These are phyloP conservation scores for Salvia hispanica DNA, from an alignment of 257 asterid species.

Conservation along the genomic window DNA sequence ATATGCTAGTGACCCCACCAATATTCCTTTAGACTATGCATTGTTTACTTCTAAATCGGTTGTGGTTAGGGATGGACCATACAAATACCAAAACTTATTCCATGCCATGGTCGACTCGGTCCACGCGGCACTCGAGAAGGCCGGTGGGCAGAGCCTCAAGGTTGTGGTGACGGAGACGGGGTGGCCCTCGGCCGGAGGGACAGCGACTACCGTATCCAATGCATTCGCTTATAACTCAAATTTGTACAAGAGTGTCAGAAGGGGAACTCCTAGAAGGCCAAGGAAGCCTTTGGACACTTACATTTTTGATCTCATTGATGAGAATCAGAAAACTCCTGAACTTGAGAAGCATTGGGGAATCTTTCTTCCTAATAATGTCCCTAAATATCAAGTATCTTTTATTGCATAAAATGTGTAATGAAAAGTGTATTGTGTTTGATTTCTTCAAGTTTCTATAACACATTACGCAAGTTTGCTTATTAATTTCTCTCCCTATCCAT, in stretches of 20 bases:
- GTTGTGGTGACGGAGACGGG: conserved; percentile 52
- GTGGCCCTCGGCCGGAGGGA: conserved; percentile 57
- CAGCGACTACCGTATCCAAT: conserved; percentile 32
- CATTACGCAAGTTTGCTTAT: too few species aligned
- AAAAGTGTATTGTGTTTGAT: neutral
- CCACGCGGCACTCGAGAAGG: conserved; percentile 47
- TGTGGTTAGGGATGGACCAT: conserved; percentile 27
- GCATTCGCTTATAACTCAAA: conserved; percentile 41
- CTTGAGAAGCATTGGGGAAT: conserved; percentile 48
- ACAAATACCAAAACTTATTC: conserved; percentile 38
- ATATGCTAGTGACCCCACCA: neutral
- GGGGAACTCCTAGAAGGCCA: conserved; percentile 36
- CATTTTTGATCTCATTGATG: conserved; percentile 43
- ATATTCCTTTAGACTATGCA: conserved; percentile 34
- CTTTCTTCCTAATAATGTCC: conserved; percentile 35
- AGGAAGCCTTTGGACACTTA: conserved; percentile 35
- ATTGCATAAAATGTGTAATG: neutral
- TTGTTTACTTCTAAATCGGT: conserved; percentile 23
- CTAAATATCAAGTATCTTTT: conserved; percentile 36
- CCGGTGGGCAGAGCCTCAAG: conserved; percentile 28
- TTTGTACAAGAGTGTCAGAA: conserved; percentile 31
- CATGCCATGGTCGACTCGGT: conserved; percentile 45
- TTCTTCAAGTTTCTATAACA: neutral
- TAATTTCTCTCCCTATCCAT: too few species aligned
- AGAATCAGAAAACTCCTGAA: conserved; percentile 41